Evolutionary conservation across 106 monocot species (phyloP).

Genomic region (Hemerocallis citrina): DNA sequence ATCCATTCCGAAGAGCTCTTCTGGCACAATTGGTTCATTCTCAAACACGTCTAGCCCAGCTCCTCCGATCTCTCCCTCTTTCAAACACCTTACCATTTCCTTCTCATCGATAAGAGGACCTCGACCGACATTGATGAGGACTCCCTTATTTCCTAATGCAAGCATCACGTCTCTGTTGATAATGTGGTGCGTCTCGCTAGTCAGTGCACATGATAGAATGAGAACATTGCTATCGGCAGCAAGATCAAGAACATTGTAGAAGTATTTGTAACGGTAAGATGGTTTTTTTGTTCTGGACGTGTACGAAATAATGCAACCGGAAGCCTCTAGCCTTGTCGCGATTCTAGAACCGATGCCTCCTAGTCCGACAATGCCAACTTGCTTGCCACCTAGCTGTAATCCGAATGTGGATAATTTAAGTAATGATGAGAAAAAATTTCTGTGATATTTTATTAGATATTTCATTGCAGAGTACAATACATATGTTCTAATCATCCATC

Average conservation of each 20-base stretch:
- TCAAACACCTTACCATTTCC: slow-evolving; percentile 28
- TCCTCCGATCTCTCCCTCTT: slow-evolving; percentile 44
- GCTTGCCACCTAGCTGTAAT: slow-evolving; percentile 48
- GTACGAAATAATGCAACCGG: slow-evolving; percentile 43
- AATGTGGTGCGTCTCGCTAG: slow-evolving; percentile 47
- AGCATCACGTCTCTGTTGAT: slow-evolving; percentile 46
- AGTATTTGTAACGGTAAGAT: slow-evolving; percentile 21
- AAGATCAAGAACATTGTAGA: slow-evolving; percentile 20
- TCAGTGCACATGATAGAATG: slow-evolving; percentile 44
- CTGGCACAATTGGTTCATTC: slow-evolving; percentile 40
- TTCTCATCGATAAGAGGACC: slow-evolving; percentile 39
- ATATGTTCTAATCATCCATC: too few species aligned
- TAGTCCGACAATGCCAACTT: slow-evolving; percentile 50
- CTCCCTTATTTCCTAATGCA: slow-evolving; percentile 48
- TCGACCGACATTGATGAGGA: slow-evolving; percentile 42
- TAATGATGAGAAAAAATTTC: too few species aligned
- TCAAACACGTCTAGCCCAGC: slow-evolving; percentile 82
- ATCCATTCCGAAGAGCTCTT: slow-evolving; percentile 40
- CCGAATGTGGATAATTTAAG: too few species aligned
- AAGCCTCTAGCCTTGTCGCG: slow-evolving; percentile 60
- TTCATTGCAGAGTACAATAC: too few species aligned
- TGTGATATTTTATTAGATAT: too few species aligned
- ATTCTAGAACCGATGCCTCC: slow-evolving; percentile 53
- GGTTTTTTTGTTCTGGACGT: slow-evolving; percentile 26
- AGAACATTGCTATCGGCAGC: slow-evolving; percentile 43